Evolutionary conservation across 1,284 basidiomycete species (phyloP).

Genomic region (Cutaneotrichosporon sp.): DNA sequence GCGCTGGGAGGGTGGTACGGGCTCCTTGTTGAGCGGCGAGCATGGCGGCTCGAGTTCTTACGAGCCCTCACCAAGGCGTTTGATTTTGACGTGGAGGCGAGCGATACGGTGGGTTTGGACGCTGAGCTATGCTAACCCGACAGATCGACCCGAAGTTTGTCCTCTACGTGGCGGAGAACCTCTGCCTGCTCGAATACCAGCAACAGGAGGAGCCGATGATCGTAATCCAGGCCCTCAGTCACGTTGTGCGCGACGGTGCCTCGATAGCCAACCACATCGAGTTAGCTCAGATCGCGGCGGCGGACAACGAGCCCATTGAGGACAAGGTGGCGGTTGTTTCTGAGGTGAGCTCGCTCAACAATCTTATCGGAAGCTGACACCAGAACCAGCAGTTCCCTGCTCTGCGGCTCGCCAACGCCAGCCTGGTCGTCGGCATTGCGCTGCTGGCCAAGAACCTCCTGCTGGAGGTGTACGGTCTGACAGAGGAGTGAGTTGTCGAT

Average conservation of each 20-base stretch:
- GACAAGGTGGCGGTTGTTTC: slow-evolving; percentile 31
- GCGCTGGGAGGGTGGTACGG: slow-evolving; percentile 87
- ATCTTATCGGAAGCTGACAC: background rate
- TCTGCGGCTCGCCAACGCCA: slow-evolving; percentile 53
- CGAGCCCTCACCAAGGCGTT: slow-evolving; percentile 78
- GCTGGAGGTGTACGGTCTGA: slow-evolving; percentile 74
- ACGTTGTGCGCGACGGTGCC: slow-evolving; percentile 78
- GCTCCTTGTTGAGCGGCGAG: slow-evolving; percentile 85
- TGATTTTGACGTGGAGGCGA: slow-evolving; percentile 61
- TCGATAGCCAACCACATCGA: slow-evolving; percentile 63
- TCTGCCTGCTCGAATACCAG: slow-evolving; percentile 89
- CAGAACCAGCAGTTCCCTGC: slow-evolving; percentile 33
- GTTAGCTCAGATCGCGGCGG: slow-evolving; percentile 35
- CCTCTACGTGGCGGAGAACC: slow-evolving; percentile 92
- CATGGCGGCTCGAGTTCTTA: slow-evolving; percentile 79
- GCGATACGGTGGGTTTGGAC: slow-evolving; percentile 52
- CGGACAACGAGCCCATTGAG: slow-evolving; percentile 36
- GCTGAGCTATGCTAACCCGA: too few species aligned
- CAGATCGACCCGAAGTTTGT: slow-evolving; percentile 80
- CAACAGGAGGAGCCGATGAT: slow-evolving; percentile 88
- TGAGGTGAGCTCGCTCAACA: slow-evolving; percentile 18
- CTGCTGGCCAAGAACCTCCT: slow-evolving; percentile 82
- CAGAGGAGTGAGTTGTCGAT: slow-evolving; percentile 73
- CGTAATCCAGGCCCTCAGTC: slow-evolving; percentile 79
- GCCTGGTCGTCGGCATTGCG: slow-evolving; percentile 73